Evolutionary conservation across 352 stramenopile genomes (phyloP).

Genomic region (Globisporangium ultimum): DNA sequence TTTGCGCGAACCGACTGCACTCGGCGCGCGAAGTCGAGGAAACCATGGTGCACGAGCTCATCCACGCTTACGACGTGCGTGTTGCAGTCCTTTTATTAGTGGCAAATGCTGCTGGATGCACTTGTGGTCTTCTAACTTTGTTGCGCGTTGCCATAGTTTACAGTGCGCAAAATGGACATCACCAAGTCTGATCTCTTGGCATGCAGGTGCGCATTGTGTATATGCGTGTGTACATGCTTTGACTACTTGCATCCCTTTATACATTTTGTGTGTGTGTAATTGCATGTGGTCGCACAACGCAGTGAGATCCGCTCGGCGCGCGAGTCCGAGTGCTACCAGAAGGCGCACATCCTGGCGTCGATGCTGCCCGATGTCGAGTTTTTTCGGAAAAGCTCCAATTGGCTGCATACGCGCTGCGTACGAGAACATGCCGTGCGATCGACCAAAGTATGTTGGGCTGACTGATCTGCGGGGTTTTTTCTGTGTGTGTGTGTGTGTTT

Average conservation of each 20-base stretch:
- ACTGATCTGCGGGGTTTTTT: background rate
- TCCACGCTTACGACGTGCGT: slow-evolving; percentile 81
- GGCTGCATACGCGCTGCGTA: slow-evolving; percentile 66
- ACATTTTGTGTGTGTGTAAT: background rate
- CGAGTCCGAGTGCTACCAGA: slow-evolving; percentile 82
- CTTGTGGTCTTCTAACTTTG: background rate
- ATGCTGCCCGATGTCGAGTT: slow-evolving; percentile 59
- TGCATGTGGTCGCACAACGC: background rate
- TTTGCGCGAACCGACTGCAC: slow-evolving; percentile 77
- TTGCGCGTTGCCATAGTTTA: slow-evolving; percentile 40
- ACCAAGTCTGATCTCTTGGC: slow-evolving; percentile 72
- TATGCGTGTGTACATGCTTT: background rate
- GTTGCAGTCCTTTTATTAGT: background rate
- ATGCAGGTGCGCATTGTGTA: slow-evolving; percentile 45
- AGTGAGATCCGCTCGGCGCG: slow-evolving; percentile 81
- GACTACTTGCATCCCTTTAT: background rate
- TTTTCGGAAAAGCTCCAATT: slow-evolving; percentile 54
- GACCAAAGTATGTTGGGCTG: slow-evolving; percentile 47
- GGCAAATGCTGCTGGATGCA: background rate
- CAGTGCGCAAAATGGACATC: slow-evolving; percentile 84
- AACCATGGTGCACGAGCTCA: slow-evolving; percentile 83
- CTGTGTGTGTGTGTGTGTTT: background rate
- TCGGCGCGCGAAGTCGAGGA: slow-evolving; percentile 73
- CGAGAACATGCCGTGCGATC: slow-evolving; percentile 72
- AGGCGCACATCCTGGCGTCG: slow-evolving; percentile 54